Evolutionary conservation across 257 asterid genomes (phyloP).

Genomic region (Penstemon newberryi): DNA sequence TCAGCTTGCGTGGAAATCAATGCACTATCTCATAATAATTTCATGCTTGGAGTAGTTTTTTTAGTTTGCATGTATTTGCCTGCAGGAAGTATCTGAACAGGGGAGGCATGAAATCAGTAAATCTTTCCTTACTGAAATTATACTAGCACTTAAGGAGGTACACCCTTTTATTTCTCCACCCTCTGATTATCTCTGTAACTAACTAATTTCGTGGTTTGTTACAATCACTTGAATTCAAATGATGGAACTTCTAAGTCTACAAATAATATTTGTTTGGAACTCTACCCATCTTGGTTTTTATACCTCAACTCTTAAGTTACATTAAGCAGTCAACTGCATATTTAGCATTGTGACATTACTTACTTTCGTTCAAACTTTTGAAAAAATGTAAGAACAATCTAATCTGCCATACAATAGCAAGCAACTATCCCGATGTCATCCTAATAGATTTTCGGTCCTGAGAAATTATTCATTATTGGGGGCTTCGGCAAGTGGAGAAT

Average conservation of each 20-base stretch:
- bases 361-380: neutral
- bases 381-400: neutral
- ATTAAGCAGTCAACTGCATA: constrained; percentile 17
- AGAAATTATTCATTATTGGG: neutral
- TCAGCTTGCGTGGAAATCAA: constrained; percentile 11
- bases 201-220: neutral
- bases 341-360: neutral
- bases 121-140: constrained; percentile 84
- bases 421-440: no score
- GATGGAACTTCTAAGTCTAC: constrained; percentile 5
- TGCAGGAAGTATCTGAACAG: constrained; percentile 67
- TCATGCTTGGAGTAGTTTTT: constrained; percentile 6
- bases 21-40: neutral
- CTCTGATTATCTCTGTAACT: neutral
- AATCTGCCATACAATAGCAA: neutral
- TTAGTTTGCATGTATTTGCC: constrained; percentile 26
- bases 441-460: neutral
- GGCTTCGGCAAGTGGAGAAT: neutral
- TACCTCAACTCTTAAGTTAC: neutral
- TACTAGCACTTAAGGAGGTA: constrained; percentile 94
- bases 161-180: constrained; percentile 3
- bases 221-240: constrained; percentile 22
- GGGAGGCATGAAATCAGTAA: constrained; percentile 51
- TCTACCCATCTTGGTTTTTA: constrained; percentile 8
- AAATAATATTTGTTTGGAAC: neutral